Conservation (phyloP, 2,329 filamentous ascomycete genomes). For the Ilyonectria destructans region DNA sequence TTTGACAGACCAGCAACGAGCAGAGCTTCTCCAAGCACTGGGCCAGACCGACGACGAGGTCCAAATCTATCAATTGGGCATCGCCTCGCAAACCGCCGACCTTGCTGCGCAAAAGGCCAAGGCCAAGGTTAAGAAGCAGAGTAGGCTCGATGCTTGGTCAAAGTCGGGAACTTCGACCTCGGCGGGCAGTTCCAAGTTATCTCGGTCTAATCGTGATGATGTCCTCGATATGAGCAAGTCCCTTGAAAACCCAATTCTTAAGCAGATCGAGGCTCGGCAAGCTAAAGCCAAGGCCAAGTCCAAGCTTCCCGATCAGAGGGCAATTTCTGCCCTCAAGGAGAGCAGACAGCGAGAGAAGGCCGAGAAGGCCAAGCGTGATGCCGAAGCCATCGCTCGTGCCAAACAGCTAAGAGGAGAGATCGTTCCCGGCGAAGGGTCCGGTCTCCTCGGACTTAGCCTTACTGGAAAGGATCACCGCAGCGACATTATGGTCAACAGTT, state of each 20-base stretch:
- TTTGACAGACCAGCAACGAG: constrained; percentile 85
- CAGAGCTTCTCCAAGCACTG: constrained; percentile 80
- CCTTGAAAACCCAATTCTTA: constrained; percentile 65
- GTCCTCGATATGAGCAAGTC: constrained; percentile 64
- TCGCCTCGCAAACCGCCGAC: constrained; percentile 45
- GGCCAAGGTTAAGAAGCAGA: constrained; percentile 69
- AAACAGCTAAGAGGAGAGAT: constrained; percentile 63
- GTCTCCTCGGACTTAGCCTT: constrained; percentile 79
- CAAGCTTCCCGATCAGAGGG: constrained; percentile 55
- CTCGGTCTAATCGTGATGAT: constrained; percentile 63
- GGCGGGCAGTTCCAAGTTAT: constrained; percentile 46
- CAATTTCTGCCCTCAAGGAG: constrained; percentile 72
- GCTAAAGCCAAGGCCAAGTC: constrained; percentile 50
- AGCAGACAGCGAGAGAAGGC: constrained; percentile 83
- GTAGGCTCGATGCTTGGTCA: constrained; percentile 75
- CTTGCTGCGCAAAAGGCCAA: constrained; percentile 45
- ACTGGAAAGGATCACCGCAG: constrained; percentile 88
- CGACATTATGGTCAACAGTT: constrained; percentile 92
- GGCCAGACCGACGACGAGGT: constrained; percentile 73
- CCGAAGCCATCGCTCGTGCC: constrained; percentile 79
- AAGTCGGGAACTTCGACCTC: constrained; percentile 61
- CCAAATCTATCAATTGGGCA: constrained; percentile 62
- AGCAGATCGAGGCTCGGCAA: constrained; percentile 61
- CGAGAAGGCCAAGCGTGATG: constrained; percentile 81
- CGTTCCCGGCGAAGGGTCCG: constrained; percentile 81